Base-by-base conservation (phyloP, 2,329 filamentous ascomycete species). In the Domatiomyces globalis region DNA sequence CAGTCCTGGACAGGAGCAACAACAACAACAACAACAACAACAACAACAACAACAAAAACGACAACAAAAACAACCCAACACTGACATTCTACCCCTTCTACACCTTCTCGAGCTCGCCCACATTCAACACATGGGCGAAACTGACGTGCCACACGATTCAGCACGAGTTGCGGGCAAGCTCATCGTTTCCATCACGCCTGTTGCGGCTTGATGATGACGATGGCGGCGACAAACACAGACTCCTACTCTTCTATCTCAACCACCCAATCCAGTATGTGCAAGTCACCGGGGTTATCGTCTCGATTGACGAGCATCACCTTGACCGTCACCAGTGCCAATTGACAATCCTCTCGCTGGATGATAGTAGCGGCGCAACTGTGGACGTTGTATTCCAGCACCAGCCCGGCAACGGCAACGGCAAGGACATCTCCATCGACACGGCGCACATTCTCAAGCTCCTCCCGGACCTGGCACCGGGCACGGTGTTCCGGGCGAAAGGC, bases 211-310 rank as follows among this genome's bases (percentile, higher is more conserved):
- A 39, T 15, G 20, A 27, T 42, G 10, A 25, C 17, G 9, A 48
- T 17, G 33, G 10, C 19, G 8, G 19, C 8, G 29, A 43, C 8
- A 50, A 54, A 20, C 25, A 44, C 20, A 76, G 78, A 62, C 69
- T 73, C 47, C 66, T 79, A 42, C 78, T 74, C 66, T 87, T 88
- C 66, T 74, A 81, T 68, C 67, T 73, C 48, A 89, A 88, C 65
- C 80, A 89, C 58, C 85, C 85, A 0, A 79, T 90, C 59, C 79
- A 80, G 73, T 89, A 82, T 78, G 77, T 85, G 49, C 80, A 82
- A 55, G 66, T 89, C 29, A 75, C 80, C 6, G 86, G 86, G 27
- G 66, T 87, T 7, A 74, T 90, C 19, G 80, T 88, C 51, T 76
- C 77, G 50, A 66, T 77, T 50, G 70, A 75, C 18, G 58, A 61